phyloP scores from a whole-genome alignment of 768 basidiomycete species.

The Trametes coccinea region DNA sequence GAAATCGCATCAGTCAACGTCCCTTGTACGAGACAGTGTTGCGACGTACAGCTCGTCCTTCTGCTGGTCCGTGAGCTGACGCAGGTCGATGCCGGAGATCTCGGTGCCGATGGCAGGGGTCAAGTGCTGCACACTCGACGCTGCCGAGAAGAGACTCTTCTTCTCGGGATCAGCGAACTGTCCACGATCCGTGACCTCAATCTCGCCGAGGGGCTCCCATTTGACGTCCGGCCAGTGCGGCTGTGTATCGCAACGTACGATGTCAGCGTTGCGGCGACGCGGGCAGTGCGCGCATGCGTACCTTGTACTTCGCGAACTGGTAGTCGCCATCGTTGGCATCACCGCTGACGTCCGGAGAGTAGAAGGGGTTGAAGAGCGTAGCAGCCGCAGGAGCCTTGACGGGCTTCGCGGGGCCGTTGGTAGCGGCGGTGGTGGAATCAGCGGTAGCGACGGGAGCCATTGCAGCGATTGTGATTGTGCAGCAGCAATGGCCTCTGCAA shows the following conservation, averaged over 20 bases:
- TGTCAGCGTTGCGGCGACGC: background rate
- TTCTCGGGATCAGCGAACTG: constrained; percentile 70
- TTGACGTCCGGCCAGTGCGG: constrained; percentile 62
- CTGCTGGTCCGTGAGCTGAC: constrained; percentile 62
- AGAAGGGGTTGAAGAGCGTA: constrained; percentile 60
- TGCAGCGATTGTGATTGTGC: constrained; percentile 9
- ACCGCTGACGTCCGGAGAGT: constrained; percentile 56
- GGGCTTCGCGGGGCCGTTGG: constrained; percentile 32
- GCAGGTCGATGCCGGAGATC: constrained; percentile 69
- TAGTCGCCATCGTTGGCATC: constrained; percentile 53
- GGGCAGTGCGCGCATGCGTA: constrained; percentile 26
- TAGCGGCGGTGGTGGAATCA: constrained; percentile 27
- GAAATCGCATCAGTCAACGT: constrained; percentile 8
- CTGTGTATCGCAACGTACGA: constrained; percentile 35
- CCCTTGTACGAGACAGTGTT: background rate
- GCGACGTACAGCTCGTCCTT: constrained; percentile 74
- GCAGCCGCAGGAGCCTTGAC: constrained; percentile 11
- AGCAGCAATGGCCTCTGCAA: background rate
- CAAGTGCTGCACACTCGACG: constrained; percentile 64
- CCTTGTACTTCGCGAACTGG: constrained; percentile 60
- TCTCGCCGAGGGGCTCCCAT: constrained; percentile 63
- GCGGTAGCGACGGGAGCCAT: constrained; percentile 56
- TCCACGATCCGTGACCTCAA: constrained; percentile 66
- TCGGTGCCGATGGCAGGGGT: constrained; percentile 79
- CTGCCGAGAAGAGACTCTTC: constrained; percentile 61